phyloP scores from a whole-genome alignment of 2,329 filamentous ascomycete species.

The Cordyceps cateniannulata region DNA sequence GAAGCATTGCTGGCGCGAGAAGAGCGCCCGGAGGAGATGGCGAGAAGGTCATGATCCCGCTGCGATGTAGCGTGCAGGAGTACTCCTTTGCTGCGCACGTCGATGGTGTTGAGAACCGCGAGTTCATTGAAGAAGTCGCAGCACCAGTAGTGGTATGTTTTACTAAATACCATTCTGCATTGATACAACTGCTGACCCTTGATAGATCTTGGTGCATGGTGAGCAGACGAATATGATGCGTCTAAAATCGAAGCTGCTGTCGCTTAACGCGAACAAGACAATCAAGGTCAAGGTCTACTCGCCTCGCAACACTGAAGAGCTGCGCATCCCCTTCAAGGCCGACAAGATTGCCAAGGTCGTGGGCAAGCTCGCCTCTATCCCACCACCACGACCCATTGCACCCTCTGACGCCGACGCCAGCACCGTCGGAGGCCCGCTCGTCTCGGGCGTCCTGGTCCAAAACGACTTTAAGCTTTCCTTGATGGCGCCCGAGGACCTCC shows the following conservation, averaged over 20 bases:
- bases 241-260: slow-evolving; percentile 87
- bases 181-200: slow-evolving; percentile 10
- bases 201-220: slow-evolving; percentile 82
- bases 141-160: slow-evolving; percentile 83
- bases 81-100: slow-evolving; percentile 96
- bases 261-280: slow-evolving; percentile 77
- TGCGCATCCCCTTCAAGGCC: slow-evolving; percentile 89
- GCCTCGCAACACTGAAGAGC: slow-evolving; percentile 89
- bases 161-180: not conserved
- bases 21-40: slow-evolving; percentile 59
- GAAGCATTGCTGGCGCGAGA: slow-evolving; percentile 57
- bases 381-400: slow-evolving; percentile 50
- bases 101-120: slow-evolving; percentile 89
- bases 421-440: slow-evolving; percentile 42
- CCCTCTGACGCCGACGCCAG: slow-evolving; percentile 24
- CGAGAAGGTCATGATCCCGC: slow-evolving; percentile 87
- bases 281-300: slow-evolving; percentile 87
- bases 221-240: slow-evolving; percentile 98
- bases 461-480: slow-evolving; percentile 96
- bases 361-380: slow-evolving; percentile 78
- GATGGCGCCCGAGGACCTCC: slow-evolving; percentile 93
- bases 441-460: slow-evolving; percentile 89
- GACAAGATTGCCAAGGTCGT: slow-evolving; percentile 97
- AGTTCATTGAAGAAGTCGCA: slow-evolving; percentile 91
- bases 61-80: slow-evolving; percentile 88